Conservation (phyloP, 805 yeast genomes). For the Kuraishia borneana region DNA sequence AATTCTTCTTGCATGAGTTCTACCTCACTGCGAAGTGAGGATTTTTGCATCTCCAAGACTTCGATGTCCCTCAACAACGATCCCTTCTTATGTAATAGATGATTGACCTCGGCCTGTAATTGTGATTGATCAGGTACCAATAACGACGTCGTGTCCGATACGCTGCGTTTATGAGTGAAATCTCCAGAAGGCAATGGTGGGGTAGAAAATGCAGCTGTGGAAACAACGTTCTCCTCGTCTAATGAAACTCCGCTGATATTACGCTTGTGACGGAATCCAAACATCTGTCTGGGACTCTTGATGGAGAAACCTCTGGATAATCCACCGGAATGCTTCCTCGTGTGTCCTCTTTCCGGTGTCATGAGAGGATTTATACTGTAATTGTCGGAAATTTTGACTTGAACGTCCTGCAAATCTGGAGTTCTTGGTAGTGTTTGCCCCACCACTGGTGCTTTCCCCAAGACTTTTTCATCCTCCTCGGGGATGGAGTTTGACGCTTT, state of each 20-base stretch:
- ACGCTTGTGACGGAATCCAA: slow-evolving; percentile 17
- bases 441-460: neutral
- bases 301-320: slow-evolving; percentile 13
- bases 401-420: neutral
- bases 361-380: neutral
- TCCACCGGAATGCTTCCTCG: neutral
- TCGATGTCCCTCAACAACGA: neutral
- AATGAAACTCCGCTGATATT: slow-evolving; percentile 7
- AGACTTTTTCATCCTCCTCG: neutral
- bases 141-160: neutral
- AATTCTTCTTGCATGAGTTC: neutral
- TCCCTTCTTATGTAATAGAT: neutral
- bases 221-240: neutral
- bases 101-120: slow-evolving; percentile 1
- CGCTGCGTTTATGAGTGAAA: neutral
- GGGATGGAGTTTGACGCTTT: neutral
- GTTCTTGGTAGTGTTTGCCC: too few species aligned
- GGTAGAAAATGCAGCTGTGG: neutral
- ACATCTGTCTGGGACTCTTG: slow-evolving; percentile 6
- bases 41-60: neutral
- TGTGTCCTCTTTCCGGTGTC: neutral
- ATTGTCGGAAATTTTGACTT: neutral
- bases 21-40: neutral
- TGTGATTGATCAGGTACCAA: neutral
- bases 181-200: neutral